Percentiles rank a stretch among this genome's conserved stretches.
These are phyloP conservation scores for Capsella bursapastoris DNA, from an alignment of 345 rosid species.

Conservation along the genomic window DNA sequence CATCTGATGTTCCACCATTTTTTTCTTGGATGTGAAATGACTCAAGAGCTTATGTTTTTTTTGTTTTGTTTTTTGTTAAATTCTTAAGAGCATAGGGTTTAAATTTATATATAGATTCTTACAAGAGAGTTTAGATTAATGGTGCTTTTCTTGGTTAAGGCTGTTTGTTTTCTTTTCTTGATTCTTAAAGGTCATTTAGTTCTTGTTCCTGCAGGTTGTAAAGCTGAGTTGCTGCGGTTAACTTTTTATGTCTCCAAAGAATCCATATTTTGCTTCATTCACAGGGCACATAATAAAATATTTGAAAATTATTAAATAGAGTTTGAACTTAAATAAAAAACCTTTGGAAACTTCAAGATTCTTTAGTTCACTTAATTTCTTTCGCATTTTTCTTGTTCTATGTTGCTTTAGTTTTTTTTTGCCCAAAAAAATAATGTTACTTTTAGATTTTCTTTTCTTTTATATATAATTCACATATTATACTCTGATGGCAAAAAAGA, in stretches of 20 bases:
- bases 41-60: not conserved
- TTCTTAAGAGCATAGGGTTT: constrained; percentile 4
- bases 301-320: constrained; percentile 5
- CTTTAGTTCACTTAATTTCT: constrained; percentile 33
- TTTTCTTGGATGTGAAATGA: constrained; percentile 1
- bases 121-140: constrained; percentile 12
- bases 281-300: constrained; percentile 31
- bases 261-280: constrained; percentile 41
- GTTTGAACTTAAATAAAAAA: not conserved
- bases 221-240: constrained; percentile 18
- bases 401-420: not conserved
- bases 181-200: constrained; percentile 33
- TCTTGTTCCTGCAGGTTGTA: constrained; percentile 37
- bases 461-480: not conserved
- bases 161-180: constrained; percentile 48
- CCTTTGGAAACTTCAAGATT: constrained; percentile 17
- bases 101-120: constrained; percentile 32
- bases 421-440: not conserved
- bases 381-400: constrained; percentile 8
- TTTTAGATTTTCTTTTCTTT: not conserved
- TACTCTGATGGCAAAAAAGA: not conserved
- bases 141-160: constrained; percentile 81
- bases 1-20: constrained; percentile 63
- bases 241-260: constrained; percentile 17
- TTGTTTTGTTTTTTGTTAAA: not conserved